A percentile compares a stretch with the other conserved stretches of the same genome.
Evolutionary conservation across 805 yeast genomes (phyloP).

Genomic region (Saturnispora silvae): DNA sequence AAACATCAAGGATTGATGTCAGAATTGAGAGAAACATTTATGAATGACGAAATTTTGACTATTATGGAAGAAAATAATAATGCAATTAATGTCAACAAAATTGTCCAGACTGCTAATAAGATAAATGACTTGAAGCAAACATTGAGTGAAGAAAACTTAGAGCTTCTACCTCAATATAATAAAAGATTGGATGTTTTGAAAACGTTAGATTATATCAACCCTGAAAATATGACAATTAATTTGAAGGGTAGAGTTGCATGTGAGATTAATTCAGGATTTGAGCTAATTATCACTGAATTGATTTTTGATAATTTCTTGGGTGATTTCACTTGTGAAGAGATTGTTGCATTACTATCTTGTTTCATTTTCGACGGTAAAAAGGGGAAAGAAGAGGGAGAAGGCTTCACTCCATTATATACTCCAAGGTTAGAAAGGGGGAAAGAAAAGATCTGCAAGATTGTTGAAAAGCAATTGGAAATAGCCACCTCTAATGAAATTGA

Average conservation of each 20-base stretch:
- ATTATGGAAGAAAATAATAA: constrained; percentile 11
- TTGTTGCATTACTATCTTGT: constrained; percentile 85
- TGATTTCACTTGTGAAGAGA: constrained; percentile 90
- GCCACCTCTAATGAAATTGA: constrained; percentile 61
- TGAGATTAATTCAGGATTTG: constrained; percentile 88
- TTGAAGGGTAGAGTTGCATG: constrained; percentile 85
- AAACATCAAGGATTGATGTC: constrained; percentile 27
- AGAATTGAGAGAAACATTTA: constrained; percentile 17
- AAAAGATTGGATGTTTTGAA: constrained; percentile 73
- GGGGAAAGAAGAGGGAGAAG: constrained; percentile 42
- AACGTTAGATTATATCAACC: constrained; percentile 73
- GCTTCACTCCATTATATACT: constrained; percentile 35
- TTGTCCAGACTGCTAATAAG: constrained; percentile 34
- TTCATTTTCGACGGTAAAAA: constrained; percentile 83
- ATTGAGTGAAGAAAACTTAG: constrained; percentile 80
- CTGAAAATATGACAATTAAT: constrained; percentile 54
- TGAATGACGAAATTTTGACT: constrained; percentile 18
- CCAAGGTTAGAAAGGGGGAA: constrained; percentile 74
- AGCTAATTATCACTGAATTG: constrained; percentile 77
- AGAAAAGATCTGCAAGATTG: constrained; percentile 57
- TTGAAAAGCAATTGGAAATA: constrained; percentile 47
- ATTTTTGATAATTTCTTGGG: constrained; percentile 86
- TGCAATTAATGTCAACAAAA: constrained; percentile 30
- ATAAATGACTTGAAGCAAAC: constrained; percentile 48
- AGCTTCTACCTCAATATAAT: constrained; percentile 85